Evolutionary conservation across 2,329 filamentous ascomycete genomes (phyloP).

Genomic region (Ascochyta rabiei): DNA sequence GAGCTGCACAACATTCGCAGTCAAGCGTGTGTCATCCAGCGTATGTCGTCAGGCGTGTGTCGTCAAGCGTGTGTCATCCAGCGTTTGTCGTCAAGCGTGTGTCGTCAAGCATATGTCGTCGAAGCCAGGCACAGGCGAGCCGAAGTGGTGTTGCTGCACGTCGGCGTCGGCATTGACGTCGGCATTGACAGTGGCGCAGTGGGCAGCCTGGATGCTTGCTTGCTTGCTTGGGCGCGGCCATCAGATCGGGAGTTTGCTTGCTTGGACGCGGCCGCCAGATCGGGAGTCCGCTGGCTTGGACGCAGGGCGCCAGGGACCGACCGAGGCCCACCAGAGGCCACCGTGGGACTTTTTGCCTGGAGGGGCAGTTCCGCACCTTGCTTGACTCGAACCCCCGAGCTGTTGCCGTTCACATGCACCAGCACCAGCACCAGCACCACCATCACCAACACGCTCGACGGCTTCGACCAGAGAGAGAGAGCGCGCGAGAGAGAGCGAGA

Average conservation of each 20-base stretch:
- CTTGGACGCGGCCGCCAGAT: not conserved
- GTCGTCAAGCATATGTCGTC: too few relatives aligned
- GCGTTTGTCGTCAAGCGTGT: too few relatives aligned
- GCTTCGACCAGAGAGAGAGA: not conserved
- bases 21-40: too few relatives aligned
- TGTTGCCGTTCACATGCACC: constrained; percentile 7
- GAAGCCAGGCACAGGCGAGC: not conserved
- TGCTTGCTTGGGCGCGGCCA: not conserved
- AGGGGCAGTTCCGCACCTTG: constrained; percentile 14
- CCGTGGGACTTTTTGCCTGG: constrained; percentile 15
- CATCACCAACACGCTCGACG: not conserved
- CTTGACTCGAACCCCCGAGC: constrained; percentile 7
- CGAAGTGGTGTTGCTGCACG: not conserved
- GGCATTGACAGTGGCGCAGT: not conserved
- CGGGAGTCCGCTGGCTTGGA: constrained; percentile 8
- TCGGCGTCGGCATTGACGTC: not conserved
- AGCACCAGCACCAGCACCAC: not conserved
- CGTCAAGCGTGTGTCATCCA: too few relatives aligned
- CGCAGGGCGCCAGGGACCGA: constrained; percentile 9
- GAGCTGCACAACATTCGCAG: not conserved
- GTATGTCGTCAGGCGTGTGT: too few relatives aligned
- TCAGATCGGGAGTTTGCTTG: constrained; percentile 9
- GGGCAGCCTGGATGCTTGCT: not conserved
- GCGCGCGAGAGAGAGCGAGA: too few relatives aligned
- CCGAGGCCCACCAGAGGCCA: constrained; percentile 13